Evolutionary conservation across 169 alveolate species (phyloP).

Genomic region (Eimeria praecox): DNA sequence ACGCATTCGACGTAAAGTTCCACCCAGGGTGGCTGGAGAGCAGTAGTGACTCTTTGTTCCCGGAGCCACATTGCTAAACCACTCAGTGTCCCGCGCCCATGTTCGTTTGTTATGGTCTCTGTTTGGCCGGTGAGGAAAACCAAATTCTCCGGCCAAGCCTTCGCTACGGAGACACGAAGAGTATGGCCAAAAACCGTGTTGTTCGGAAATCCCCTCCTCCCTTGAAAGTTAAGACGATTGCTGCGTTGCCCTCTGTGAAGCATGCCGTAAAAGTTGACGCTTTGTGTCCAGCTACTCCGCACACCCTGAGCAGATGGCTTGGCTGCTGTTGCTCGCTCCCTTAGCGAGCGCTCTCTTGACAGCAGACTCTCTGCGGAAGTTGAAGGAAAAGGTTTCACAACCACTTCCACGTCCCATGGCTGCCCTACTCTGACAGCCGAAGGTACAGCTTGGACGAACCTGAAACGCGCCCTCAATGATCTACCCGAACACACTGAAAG

Average conservation of each 20-base stretch:
- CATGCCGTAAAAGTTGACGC: background rate
- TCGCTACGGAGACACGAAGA: background rate
- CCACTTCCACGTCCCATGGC: conserved; percentile 64
- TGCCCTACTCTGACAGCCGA: conserved; percentile 58
- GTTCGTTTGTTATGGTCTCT: background rate
- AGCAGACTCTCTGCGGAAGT: conserved; percentile 1
- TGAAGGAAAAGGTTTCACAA: background rate
- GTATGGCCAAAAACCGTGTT: background rate
- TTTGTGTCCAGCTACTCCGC: conserved; percentile 62
- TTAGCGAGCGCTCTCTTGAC: conserved; percentile 3
- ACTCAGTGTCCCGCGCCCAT: conserved; percentile 38
- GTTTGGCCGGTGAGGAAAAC: conserved; percentile 16
- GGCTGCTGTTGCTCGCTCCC: conserved; percentile 7
- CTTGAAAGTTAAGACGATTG: background rate
- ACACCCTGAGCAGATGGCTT: background rate
- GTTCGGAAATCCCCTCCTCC: background rate
- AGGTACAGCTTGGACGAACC: conserved; percentile 56
- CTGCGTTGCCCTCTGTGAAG: background rate
- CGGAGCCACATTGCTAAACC: conserved; percentile 55
- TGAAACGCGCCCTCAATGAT: background rate
- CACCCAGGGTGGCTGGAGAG: conserved; percentile 19
- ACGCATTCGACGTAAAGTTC: conserved; percentile 36
- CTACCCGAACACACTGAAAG: background rate
- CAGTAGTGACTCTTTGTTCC: conserved; percentile 18
- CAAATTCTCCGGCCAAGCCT: conserved; percentile 23